Evolutionary conservation across 2,329 filamentous ascomycete species (phyloP), one percentile per base, ranked within the genome.

Genomic region (Nothophaeocryptopus gaeumannii): DNA sequence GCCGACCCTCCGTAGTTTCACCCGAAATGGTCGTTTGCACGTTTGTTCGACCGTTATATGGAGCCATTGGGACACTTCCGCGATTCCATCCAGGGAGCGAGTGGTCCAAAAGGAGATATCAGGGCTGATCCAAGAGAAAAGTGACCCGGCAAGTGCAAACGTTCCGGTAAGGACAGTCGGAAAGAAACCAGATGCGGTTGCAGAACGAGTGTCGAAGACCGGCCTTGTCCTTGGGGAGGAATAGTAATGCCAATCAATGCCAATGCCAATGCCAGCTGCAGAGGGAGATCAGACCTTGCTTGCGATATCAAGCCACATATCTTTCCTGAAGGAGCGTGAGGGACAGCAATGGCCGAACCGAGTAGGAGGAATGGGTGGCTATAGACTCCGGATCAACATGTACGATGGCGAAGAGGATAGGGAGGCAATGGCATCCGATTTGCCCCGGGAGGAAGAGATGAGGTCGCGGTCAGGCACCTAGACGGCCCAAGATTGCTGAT

Each of bases 1-100:
- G 37, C 45, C 55, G 48, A 30, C 48, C 46, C 9, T 55, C 53
- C 50, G 48, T 53, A n/a, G 33, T 36, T 14, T 32, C 42, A 36
- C 32, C 33, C n/a, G 33, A 45, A 13, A 45, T 45, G 34, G 42
- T 38, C 20, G 42, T 45, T 12, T 15, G 14, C 13, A 45, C 16
- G 42, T 37, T 13, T 8, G 31, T 20, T 29, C 16, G 15, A 13
- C 16, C 32, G 33, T 33, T 26, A 12, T 33, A 45, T 14, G 32
- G 29, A 20, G 35, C 34, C 42, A 45, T 45, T 26, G 4, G 20
- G 4, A 26, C 20, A 26, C 4, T 26, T 26, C 20, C 20, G 20
- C 20, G 7, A 26, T 26, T 26, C 20, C 20, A 26, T 26, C 20
- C 20, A 26, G 20, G 20, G 4, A 26, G 20, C 7, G 20, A 7